phyloP scores from a whole-genome alignment of 371 early-diverging fungal genomes.

The Homolaphlyctis polyrhiza region DNA sequence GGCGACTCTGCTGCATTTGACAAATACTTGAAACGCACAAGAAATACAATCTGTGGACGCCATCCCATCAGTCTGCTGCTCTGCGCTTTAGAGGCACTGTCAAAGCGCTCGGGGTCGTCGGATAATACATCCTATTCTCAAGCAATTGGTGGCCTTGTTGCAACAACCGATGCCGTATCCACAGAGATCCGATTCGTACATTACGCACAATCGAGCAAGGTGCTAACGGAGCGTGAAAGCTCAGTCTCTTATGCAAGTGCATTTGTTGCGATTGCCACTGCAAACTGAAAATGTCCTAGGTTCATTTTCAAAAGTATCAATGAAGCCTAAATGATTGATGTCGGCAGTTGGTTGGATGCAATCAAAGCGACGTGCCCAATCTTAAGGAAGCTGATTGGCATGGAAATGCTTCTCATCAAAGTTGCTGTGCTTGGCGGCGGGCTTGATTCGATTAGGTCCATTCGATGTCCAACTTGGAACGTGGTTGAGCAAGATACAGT shows the following conservation, averaged over 20 bases:
- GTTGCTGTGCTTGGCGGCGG: neutral
- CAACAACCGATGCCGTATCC: neutral
- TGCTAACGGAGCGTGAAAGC: slow-evolving; percentile 24
- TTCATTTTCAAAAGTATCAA: no score
- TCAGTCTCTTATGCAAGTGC: slow-evolving; percentile 51
- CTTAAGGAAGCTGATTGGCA: neutral
- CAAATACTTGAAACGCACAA: slow-evolving; percentile 63
- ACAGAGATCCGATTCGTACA: slow-evolving; percentile 61
- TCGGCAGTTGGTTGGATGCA: no score
- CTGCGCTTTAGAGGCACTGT: slow-evolving; percentile 42
- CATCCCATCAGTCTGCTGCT: slow-evolving; percentile 84
- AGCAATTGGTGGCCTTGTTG: neutral
- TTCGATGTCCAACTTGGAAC: no score
- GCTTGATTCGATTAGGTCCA: no score
- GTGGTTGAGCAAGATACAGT: no score
- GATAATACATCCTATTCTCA: neutral
- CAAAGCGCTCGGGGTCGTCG: neutral
- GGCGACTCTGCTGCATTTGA: slow-evolving; percentile 56
- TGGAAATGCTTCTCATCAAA: neutral
- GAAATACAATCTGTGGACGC: slow-evolving; percentile 91
- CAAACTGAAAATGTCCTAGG: no score
- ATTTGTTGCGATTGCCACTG: slow-evolving; percentile 6
- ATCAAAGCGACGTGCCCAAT: no score
- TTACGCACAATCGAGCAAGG: slow-evolving; percentile 74
- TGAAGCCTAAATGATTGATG: no score